phyloP scores from a whole-genome alignment of 1,139 yeast species.

The Geotrichum bryndzae region DNA sequence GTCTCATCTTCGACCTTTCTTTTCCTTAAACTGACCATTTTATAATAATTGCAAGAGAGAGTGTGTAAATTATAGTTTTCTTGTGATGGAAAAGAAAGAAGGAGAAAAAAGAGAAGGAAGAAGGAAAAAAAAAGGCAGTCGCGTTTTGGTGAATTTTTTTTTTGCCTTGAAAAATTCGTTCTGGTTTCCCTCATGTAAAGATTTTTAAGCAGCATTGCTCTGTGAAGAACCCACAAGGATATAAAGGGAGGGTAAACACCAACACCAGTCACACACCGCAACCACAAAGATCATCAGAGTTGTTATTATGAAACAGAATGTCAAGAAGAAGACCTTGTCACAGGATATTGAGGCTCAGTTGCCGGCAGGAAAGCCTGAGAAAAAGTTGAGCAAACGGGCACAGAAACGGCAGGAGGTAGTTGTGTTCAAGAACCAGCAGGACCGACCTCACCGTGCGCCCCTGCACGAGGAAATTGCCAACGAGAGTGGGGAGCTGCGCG shows the following conservation, averaged over 20 bases:
- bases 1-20: constrained; percentile 7
- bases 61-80: background rate
- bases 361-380: background rate
- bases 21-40: constrained; percentile 3
- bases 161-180: background rate
- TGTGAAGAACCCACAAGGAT: background rate
- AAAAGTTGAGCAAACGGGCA: background rate
- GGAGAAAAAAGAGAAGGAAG: background rate
- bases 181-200: background rate
- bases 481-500: background rate
- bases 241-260: background rate
- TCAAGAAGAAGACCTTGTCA: background rate
- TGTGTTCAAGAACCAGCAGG: background rate
- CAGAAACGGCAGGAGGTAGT: background rate
- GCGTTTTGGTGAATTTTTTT: background rate
- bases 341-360: background rate
- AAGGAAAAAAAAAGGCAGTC: background rate
- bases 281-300: background rate
- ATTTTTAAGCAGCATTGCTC: background rate
- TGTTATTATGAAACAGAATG: background rate
- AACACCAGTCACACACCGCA: background rate
- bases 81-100: background rate
- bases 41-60: background rate
- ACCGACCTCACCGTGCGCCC: background rate
- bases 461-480: background rate